phyloP scores from a whole-genome alignment of 2,329 filamentous ascomycete species.

The Juglanconis sp. region DNA sequence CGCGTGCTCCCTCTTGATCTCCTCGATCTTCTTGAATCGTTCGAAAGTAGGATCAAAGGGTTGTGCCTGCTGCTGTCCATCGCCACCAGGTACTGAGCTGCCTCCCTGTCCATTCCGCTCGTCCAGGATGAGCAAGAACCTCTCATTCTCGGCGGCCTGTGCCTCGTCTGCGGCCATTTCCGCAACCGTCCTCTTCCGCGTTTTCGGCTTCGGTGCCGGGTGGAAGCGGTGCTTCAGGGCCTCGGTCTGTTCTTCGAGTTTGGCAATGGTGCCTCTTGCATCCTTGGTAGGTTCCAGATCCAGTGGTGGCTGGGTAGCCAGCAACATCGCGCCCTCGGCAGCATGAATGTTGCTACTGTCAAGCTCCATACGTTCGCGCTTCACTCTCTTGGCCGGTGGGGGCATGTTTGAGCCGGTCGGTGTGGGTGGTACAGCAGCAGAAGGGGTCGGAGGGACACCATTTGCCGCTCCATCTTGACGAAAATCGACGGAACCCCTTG shows the following conservation, averaged over 20 bases:
- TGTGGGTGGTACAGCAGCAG: constrained; percentile 57
- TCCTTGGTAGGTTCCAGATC: constrained; percentile 73
- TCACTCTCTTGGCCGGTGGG: constrained; percentile 62
- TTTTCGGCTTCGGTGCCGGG: constrained; percentile 78
- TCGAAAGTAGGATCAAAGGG: constrained; percentile 85
- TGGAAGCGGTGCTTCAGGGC: constrained; percentile 71
- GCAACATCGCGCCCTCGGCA: constrained; percentile 72
- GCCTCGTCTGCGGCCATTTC: constrained; percentile 96
- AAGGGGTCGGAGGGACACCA: constrained; percentile 64
- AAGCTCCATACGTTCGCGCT: constrained; percentile 70
- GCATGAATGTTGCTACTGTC: constrained; percentile 70
- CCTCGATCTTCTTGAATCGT: constrained; percentile 85
- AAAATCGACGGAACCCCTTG: constrained; percentile 43
- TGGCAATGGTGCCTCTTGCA: constrained; percentile 64
- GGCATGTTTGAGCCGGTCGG: constrained; percentile 58
- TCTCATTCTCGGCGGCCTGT: constrained; percentile 80
- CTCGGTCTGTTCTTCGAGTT: constrained; percentile 52
- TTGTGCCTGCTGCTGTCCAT: constrained; percentile 67
- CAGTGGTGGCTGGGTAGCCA: constrained; percentile 71
- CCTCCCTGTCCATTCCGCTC: constrained; percentile 68
- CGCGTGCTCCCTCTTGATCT: constrained; percentile 73
- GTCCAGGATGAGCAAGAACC: constrained; percentile 90
- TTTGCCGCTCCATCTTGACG: constrained; percentile 28
- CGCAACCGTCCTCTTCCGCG: constrained; percentile 86
- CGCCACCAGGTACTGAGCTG: constrained; percentile 62